Evolutionary conservation across 345 rosid species (phyloP).

Genomic region (Brassica nigra): DNA sequence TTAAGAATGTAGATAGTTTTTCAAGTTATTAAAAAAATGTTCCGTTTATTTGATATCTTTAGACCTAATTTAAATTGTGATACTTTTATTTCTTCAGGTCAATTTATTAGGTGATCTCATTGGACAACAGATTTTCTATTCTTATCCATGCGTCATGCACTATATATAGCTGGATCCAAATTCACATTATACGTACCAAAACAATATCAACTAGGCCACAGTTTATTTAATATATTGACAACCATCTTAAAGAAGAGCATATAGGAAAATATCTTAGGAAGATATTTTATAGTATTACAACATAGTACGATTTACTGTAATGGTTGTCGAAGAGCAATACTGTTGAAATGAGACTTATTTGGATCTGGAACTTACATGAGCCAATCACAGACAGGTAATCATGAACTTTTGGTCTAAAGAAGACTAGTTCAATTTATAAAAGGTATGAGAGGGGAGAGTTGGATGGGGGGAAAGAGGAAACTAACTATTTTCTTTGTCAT

Average conservation of each 20-base stretch:
- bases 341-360: slow-evolving; percentile 26
- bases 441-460: background rate
- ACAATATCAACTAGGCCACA: background rate
- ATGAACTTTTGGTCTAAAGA: slow-evolving; percentile 23
- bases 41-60: too few species aligned
- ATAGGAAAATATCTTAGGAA: slow-evolving; percentile 20
- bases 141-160: background rate
- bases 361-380: slow-evolving; percentile 14
- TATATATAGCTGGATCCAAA: slow-evolving; percentile 2
- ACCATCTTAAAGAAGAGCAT: background rate
- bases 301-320: slow-evolving; percentile 15
- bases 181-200: background rate
- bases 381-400: slow-evolving; percentile 15
- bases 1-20: background rate
- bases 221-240: background rate
- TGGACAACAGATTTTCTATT: background rate
- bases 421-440: background rate
- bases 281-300: background rate
- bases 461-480: background rate
- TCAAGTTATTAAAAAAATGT: background rate
- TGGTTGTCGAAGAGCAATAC: slow-evolving; percentile 25
- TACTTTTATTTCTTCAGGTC: too few species aligned
- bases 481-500: background rate
- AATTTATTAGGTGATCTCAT: background rate
- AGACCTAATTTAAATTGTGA: background rate